These are phyloP conservation scores for Petasospora fabianii DNA, from an alignment of 1,139 yeast genomes.

Conservation along the genomic window DNA sequence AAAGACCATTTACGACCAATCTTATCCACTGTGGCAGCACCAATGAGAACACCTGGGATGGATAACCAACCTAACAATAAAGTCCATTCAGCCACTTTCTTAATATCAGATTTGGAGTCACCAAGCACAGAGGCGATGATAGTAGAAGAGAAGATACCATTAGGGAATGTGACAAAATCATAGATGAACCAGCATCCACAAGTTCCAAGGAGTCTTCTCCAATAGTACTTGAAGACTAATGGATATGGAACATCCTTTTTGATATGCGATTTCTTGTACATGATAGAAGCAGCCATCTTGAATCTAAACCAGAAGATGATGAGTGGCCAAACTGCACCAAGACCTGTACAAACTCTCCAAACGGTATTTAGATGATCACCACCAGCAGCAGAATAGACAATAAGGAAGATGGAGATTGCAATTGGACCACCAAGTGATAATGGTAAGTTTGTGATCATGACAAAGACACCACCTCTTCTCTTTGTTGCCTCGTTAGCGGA, in stretches of 20 bases:
- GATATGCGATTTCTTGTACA: constrained; percentile 52
- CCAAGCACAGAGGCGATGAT: constrained; percentile 48
- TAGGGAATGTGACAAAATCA: constrained; percentile 64
- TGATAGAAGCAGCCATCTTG: constrained; percentile 64
- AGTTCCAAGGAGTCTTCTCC: constrained; percentile 53
- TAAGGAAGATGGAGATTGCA: constrained; percentile 62
- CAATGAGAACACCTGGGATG: constrained; percentile 57
- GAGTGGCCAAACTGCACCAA: constrained; percentile 74
- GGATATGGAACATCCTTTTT: constrained; percentile 49
- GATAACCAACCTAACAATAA: constrained; percentile 49
- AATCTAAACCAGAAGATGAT: constrained; percentile 67
- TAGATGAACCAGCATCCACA: constrained; percentile 61
- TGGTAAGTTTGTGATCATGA: constrained; percentile 68
- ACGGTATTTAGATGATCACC: constrained; percentile 44
- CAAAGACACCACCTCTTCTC: constrained; percentile 61
- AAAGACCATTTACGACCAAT: constrained; percentile 58
- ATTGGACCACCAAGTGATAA: constrained; percentile 75
- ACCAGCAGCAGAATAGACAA: constrained; percentile 56
- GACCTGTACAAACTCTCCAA: constrained; percentile 75
- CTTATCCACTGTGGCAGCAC: constrained; percentile 49
- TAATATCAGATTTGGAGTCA: constrained; percentile 30
- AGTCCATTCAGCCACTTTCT: constrained; percentile 55
- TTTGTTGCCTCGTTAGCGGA: constrained; percentile 68
- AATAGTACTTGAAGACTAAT: constrained; percentile 50
- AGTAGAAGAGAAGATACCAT: constrained; percentile 52